Evolutionary conservation across 2,329 filamentous ascomycete species (phyloP).

Genomic region (Curvularia hawaiiensis): DNA sequence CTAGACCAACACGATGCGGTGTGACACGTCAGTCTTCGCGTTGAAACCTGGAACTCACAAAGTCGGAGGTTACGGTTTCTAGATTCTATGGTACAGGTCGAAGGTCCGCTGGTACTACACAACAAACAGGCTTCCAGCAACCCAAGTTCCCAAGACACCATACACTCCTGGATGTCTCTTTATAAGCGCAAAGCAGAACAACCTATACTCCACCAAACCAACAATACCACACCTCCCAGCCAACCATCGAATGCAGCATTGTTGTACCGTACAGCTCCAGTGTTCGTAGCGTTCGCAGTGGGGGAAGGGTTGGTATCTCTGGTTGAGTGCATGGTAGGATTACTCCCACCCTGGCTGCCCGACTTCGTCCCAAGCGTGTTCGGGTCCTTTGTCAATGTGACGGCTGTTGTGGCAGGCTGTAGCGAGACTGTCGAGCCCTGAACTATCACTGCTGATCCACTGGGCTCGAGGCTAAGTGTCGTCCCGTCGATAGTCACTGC

Average conservation of each 20-base stretch:
- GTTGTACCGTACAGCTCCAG: conserved; percentile 5
- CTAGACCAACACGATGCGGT: neutral
- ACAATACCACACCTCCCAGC: conserved; percentile 19
- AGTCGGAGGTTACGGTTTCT: neutral
- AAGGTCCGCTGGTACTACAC: conserved; percentile 17
- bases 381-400: conserved; percentile 19
- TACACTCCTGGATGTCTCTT: neutral
- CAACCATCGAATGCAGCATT: conserved; percentile 7
- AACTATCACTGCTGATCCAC: conserved; percentile 35
- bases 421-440: conserved; percentile 32
- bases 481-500: conserved; percentile 42
- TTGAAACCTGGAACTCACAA: neutral
- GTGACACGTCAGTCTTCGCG: neutral
- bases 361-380: neutral
- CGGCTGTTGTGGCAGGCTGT: conserved; percentile 30
- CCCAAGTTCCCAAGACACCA: conserved; percentile 1
- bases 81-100: neutral
- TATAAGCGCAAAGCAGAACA: conserved; percentile 26
- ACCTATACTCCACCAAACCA: conserved; percentile 21
- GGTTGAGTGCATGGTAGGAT: conserved; percentile 5
- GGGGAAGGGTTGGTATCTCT: conserved; percentile 3
- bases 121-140: conserved; percentile 10
- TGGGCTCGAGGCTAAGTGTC: conserved; percentile 38
- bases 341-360: conserved; percentile 2
- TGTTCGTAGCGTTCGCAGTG: conserved; percentile 12